phyloP scores from a whole-genome alignment of 1,284 basidiomycete species.

The Polyporus tsugae region DNA sequence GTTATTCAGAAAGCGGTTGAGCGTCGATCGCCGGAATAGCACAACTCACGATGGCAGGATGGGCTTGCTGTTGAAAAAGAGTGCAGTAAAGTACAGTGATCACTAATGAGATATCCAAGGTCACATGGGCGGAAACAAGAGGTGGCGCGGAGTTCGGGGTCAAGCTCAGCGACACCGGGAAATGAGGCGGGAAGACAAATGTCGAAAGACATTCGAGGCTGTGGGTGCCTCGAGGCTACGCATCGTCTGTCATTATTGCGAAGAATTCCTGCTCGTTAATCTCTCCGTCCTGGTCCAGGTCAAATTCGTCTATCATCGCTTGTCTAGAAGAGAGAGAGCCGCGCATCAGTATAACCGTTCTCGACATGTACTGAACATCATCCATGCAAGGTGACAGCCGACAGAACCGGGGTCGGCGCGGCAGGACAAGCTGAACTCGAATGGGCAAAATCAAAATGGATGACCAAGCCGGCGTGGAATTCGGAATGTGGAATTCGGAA shows the following conservation, averaged over 20 bases:
- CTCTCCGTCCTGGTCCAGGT: constrained; percentile 98
- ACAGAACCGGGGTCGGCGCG: constrained; percentile 4
- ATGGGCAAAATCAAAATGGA: constrained; percentile 1
- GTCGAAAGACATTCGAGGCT: constrained; percentile 3
- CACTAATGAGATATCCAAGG: background rate
- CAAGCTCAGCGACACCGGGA: background rate
- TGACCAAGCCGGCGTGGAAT: constrained; percentile 2
- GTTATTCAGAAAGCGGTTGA: background rate
- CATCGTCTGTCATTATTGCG: constrained; percentile 96
- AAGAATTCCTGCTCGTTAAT: constrained; percentile 96
- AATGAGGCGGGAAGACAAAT: background rate
- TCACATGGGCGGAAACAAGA: background rate
- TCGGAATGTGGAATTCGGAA: background rate
- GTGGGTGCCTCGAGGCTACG: constrained; percentile 46
- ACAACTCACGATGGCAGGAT: background rate
- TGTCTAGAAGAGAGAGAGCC: constrained; percentile 63
- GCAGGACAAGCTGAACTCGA: background rate
- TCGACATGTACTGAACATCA: background rate
- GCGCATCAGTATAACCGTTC: constrained; percentile 5
- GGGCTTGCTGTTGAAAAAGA: background rate
- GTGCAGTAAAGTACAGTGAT: background rate
- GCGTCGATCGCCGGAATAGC: background rate
- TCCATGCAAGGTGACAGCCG: background rate
- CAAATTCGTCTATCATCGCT: constrained; percentile 99
- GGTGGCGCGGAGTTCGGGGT: background rate